Percentiles rank a stretch among this genome's conserved stretches.
These are phyloP conservation scores for Paramyrothecium sp. DNA, from an alignment of 2,329 filamentous ascomycete genomes.

Conservation along the genomic window DNA sequence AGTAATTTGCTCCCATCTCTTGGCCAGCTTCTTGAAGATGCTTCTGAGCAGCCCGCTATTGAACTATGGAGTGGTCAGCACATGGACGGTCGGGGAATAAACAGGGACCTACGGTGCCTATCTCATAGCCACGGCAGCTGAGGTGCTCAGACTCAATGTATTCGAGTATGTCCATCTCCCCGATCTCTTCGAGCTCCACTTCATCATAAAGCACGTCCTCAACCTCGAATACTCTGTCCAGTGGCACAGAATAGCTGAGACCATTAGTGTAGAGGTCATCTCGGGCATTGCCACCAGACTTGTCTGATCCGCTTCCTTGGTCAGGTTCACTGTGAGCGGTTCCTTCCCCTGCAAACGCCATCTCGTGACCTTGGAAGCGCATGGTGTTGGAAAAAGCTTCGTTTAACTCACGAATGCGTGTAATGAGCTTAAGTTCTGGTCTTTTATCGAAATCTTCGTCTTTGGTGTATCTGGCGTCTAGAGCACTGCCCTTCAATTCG, in stretches of 20 bases:
- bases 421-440: constrained; percentile 32
- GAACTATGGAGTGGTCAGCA: constrained; percentile 23
- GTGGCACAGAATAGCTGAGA: constrained; percentile 8
- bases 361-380: constrained; percentile 14
- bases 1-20: constrained; percentile 50
- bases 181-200: constrained; percentile 31
- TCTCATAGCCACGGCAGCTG: constrained; percentile 45
- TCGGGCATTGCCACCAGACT: neutral
- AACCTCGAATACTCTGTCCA: constrained; percentile 9
- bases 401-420: constrained; percentile 33
- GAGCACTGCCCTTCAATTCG: constrained; percentile 20
- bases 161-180: no score
- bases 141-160: constrained; percentile 35
- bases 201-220: constrained; percentile 23
- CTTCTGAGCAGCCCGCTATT: constrained; percentile 36
- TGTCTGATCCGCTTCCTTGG: neutral
- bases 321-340: constrained; percentile 8
- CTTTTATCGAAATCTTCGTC: constrained; percentile 24
- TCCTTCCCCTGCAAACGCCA: constrained; percentile 5
- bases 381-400: constrained; percentile 31
- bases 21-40: constrained; percentile 52
- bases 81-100: neutral
- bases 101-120: constrained; percentile 50
- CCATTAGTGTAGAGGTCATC: constrained; percentile 13
- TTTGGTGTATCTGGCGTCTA: constrained; percentile 33